phyloP scores from a whole-genome alignment of 1,139 yeast genomes.

The Geotrichum reessii region DNA sequence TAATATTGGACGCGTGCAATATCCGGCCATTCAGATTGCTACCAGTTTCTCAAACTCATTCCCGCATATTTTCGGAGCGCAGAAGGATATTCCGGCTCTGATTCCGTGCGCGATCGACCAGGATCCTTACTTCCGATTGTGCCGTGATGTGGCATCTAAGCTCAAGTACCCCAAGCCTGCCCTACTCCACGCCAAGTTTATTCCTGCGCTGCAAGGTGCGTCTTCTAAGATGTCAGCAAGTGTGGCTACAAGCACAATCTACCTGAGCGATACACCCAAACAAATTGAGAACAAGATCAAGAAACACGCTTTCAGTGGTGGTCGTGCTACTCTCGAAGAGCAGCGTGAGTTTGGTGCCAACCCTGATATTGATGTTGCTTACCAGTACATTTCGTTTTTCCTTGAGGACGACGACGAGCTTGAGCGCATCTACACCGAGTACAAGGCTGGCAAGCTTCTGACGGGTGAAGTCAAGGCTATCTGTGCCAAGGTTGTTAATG shows the following conservation, averaged over 20 bases:
- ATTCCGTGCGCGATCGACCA: slow-evolving; percentile 99
- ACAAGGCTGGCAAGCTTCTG: slow-evolving; percentile 73
- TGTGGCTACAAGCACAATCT: slow-evolving; percentile 75
- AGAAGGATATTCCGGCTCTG: slow-evolving; percentile 81
- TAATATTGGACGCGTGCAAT: slow-evolving; percentile 89
- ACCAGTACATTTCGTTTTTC: slow-evolving; percentile 86
- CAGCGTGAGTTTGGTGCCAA: slow-evolving; percentile 88
- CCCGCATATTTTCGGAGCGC: slow-evolving; percentile 85
- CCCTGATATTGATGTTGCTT: slow-evolving; percentile 94
- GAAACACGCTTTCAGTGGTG: slow-evolving; percentile 96
- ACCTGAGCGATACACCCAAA: slow-evolving; percentile 90
- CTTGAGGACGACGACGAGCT: slow-evolving; percentile 80
- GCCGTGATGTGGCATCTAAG: slow-evolving; percentile 95
- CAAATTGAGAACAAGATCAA: slow-evolving; percentile 92
- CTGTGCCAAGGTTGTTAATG: slow-evolving; percentile 75
- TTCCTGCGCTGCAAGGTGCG: slow-evolving; percentile 98
- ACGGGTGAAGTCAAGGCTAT: slow-evolving; percentile 92
- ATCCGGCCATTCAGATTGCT: slow-evolving; percentile 93
- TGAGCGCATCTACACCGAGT: slow-evolving; percentile 54
- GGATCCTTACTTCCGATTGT: slow-evolving; percentile 96
- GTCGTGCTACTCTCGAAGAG: slow-evolving; percentile 79
- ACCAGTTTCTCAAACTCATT: slow-evolving; percentile 93
- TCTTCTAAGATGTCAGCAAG: slow-evolving; percentile 97
- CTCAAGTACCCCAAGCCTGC: slow-evolving; percentile 88
- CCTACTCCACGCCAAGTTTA: slow-evolving; percentile 86